phyloP scores from a whole-genome alignment of 805 yeast genomes.

The Saccharomycopsis olivae region DNA sequence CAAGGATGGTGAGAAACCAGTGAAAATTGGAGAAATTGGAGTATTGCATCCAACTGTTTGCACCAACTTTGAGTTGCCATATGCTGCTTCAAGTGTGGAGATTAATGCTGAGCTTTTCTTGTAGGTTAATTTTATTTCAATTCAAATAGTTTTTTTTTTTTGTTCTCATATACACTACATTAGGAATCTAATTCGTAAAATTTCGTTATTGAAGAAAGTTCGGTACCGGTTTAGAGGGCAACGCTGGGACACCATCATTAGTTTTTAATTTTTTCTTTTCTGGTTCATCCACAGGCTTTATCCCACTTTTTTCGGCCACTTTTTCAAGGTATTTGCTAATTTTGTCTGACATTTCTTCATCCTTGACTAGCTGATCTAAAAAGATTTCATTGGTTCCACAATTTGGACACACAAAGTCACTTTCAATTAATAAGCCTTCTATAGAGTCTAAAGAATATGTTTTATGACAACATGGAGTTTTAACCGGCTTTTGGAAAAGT shows the following conservation, averaged over 20 bases:
- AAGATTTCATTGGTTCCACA: constrained; percentile 67
- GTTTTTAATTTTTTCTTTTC: no score
- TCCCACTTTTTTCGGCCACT: constrained; percentile 25
- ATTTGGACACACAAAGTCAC: constrained; percentile 85
- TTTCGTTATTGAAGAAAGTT: neutral
- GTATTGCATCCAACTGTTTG: constrained; percentile 93
- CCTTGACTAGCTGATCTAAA: constrained; percentile 59
- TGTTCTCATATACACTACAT: neutral
- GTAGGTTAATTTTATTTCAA: constrained; percentile 30
- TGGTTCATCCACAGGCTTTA: no score
- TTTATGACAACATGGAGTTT: constrained; percentile 70
- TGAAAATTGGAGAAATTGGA: constrained; percentile 76
- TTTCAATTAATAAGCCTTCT: constrained; percentile 59
- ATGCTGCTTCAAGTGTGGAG: constrained; percentile 87
- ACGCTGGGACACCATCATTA: no score
- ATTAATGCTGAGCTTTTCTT: constrained; percentile 81
- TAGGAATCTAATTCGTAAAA: no score
- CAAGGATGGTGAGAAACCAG: constrained; percentile 43
- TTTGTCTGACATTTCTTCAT: constrained; percentile 45
- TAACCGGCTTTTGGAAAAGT: constrained; percentile 60
- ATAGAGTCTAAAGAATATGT: constrained; percentile 50
- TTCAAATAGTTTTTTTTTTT: neutral
- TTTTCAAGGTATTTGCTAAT: constrained; percentile 41
- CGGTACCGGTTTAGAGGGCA: no score
- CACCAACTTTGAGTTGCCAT: constrained; percentile 78